Base-by-base conservation (phyloP, 202 grass and related monocot species). In the Carex sylvatica region DNA sequence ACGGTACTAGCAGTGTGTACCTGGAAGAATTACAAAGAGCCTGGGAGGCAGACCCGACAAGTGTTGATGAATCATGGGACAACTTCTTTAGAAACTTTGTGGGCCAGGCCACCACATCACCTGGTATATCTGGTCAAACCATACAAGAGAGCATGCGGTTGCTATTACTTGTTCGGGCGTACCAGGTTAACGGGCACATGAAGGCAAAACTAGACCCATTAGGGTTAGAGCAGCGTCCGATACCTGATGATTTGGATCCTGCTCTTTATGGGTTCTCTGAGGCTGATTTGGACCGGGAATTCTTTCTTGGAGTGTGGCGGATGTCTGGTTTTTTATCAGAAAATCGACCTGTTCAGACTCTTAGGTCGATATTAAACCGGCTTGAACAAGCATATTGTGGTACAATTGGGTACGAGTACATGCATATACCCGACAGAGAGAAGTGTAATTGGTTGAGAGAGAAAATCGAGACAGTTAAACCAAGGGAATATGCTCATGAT, bases 371-470 rank as follows among this genome's bases (percentile, higher is more conserved):
- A 33, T 38, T 94, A 35, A 81, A 78, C 18, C 78, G 90, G 71
- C 88, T 97, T 1, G 92, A 97, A 81, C 95, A 91, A 44, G 92
- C 95, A 1, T 97, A 97, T 81, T 94, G 92, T 11, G 92, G 94
- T 24, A 89, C 87, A 18, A 63, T 94, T n/a, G 95, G 95, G 1
- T 98, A 98, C 19, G 95, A 98, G 71, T 94, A 93, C 84, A 94
- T 98, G 95, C 95, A 98, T 70, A 93, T 98, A 68, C 35, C 88
- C 11, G 90, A 94, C 63, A 78, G 84, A 18, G 95, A 98, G 38
- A 93, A 98, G 79, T 98, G 95, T 61, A 94, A 98, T 58, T 98
- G 95, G 95, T 85, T 98, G 70, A 91, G 95, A 85, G 95, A 94
- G 26, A 93, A 87, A 86, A 98, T 98, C 13, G 95, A 98, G 84